Evolutionary conservation across 73 alveolate genomes (phyloP), one percentile per base, ranked within the genome.

Genomic region (Paramecium pentaurelia): DNA sequence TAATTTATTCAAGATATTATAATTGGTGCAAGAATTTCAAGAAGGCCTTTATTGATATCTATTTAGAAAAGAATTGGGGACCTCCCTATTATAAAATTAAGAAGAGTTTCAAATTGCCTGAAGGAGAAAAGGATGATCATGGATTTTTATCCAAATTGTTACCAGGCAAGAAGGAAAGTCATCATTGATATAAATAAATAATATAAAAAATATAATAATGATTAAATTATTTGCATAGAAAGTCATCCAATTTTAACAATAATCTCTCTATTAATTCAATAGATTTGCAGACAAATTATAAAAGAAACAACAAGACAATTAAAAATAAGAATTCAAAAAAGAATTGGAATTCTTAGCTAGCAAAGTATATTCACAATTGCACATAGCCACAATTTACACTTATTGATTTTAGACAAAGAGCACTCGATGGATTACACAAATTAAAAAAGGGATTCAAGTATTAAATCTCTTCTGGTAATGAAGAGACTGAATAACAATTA

Each of bases 51-150:
- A 34, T 49, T 3, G 91, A 71, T 28, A 42, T 89, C 47, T 89
- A 89, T 44, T 34, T 40, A 20, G 90, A 60, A 38, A 28, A 71
- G 87, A 71, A 51, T 64, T 70, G 71, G 71, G 94, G 94, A 60
- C 94, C 94, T 40, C 94, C 94, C 27, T 89, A 89, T 83, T 83
- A 89, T 77, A 89, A 64, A 58, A 1, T 12, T 1, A 71, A 71
- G 88, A 18, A 71, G 86, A 71, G 54, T 25, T 89, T 89, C 91
- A 45, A 42, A 47, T 25, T 28, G 49, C 91, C 91, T 44, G 91
- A 40, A 12, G 71, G 77, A 27, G 91, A 80, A 20, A 47, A 14
- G 25, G 44, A 47, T 27, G 75, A 49, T 16, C 47, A 49, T 36
- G 47, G 84, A 14, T 45, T 80, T 10, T 54, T 54, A 54, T 54